Evolutionary conservation across 139 green algal genomes (phyloP), one percentile per base, ranked within the genome.

Genomic region (Edaphochlamys debaryana): DNA sequence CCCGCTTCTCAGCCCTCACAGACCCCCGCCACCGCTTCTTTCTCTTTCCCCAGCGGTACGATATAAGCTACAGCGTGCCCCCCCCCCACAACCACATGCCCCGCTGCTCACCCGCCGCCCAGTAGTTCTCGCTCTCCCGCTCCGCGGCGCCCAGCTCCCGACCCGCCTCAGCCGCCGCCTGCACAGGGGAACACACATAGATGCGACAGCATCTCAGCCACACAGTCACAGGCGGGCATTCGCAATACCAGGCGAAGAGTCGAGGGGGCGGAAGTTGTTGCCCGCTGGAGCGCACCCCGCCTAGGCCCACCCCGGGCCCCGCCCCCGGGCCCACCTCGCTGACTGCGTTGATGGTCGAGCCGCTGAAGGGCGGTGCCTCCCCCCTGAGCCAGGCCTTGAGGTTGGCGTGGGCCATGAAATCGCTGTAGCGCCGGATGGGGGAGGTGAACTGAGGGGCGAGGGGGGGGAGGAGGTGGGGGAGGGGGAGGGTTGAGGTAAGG

Each of bases 361-460:
- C 85, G 20, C 30, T 68, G 76, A 91, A 90, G 5, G 89, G 90
- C 38, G 82, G 80, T 34, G 67, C 34, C 78, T 54, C 67, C 41
- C 56, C 80, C 15, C 54, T 36, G 7, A 86, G 25, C 54, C 66
- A 77, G 37, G 60, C 81, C 87, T 97, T 98, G 60, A 98, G 56
- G 86, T 98, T 93, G 79, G 79, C 92, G 88, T 98, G 95, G 4
- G 94, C 95, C 60, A 98, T 45, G 40, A 98, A 86, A 84, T 98
- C 95, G 32, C 38, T 72, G 77, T 95, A 96, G 56, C 73, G 73
- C 40, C 64, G 54, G 45, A 74, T 83, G 34, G 54, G 64, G 25
- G 75, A 72, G 0, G 60, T 82, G 75, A 82, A 63, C 56, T 82
- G 75, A 13, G 9, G 45, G 45, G 45, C 13, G 45, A 54, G 45